Conservation (phyloP, 1,284 basidiomycete genomes). For the Irpex sp. region DNA sequence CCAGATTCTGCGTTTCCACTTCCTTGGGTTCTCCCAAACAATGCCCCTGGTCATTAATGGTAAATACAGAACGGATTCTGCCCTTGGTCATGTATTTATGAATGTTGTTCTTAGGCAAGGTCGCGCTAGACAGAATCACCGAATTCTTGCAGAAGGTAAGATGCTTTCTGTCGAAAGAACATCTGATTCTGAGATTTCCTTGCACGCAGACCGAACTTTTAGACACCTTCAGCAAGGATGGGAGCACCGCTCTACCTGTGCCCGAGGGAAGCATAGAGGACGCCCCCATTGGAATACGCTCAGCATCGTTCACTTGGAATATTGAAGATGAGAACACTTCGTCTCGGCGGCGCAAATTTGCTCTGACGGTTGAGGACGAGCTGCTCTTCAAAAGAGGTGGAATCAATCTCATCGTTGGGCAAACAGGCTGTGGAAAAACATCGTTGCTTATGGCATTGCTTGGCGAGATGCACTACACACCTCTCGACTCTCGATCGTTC, state of each 20-base stretch:
- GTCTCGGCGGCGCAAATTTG: conserved; percentile 38
- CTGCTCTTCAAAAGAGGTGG: conserved; percentile 53
- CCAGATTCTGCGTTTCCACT: background rate
- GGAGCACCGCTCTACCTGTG: background rate
- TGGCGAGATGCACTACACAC: conserved; percentile 59
- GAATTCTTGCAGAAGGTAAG: conserved; percentile 1
- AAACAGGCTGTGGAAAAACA: conserved; percentile 52
- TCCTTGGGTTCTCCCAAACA: conserved; percentile 15
- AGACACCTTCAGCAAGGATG: background rate
- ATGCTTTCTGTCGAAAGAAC: too few relatives aligned
- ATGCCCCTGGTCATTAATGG: conserved; percentile 45
- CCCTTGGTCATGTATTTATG: conserved; percentile 17
- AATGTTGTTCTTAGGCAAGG: background rate
- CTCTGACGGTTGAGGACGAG: conserved; percentile 46
- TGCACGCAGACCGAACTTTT: background rate
- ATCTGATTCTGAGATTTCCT: too few relatives aligned
- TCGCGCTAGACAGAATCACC: background rate
- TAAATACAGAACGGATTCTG: conserved; percentile 43
- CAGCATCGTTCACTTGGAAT: conserved; percentile 39
- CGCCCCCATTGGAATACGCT: conserved; percentile 33
- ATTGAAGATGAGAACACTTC: conserved; percentile 24
- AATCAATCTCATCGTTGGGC: conserved; percentile 63
- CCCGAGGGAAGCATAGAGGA: background rate
- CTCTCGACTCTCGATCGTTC: conserved; percentile 51
- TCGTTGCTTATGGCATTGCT: conserved; percentile 54